These are phyloP conservation scores for Begonia loranthoides DNA, from an alignment of 306 rosid genomes.

Conservation along the genomic window DNA sequence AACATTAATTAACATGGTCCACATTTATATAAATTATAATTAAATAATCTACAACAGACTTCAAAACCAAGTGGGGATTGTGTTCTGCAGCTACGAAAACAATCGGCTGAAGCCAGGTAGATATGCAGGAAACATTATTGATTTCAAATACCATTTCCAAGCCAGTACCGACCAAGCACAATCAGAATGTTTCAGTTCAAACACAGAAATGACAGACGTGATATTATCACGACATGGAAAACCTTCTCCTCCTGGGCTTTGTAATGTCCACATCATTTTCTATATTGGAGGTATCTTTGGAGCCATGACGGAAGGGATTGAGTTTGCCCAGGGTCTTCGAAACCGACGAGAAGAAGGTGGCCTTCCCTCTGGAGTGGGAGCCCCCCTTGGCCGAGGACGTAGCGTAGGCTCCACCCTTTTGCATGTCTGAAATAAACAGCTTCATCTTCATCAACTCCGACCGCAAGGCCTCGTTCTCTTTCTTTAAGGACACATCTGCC, in stretches of 20 bases:
- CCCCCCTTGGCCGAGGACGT: constrained; percentile 1
- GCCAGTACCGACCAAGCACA: too few relatives aligned
- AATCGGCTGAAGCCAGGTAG: too few relatives aligned
- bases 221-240: constrained; percentile 38
- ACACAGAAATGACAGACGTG: too few relatives aligned
- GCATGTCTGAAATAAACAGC: constrained; percentile 45
- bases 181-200: too few relatives aligned
- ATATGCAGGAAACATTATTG: too few relatives aligned
- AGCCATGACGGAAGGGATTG: constrained; percentile 69
- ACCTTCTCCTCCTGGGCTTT: constrained; percentile 79
- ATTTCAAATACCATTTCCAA: too few relatives aligned
- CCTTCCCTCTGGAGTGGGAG: constrained; percentile 11
- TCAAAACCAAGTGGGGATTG: too few relatives aligned
- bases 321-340: constrained; percentile 60
- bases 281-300: constrained; percentile 55
- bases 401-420: constrained; percentile 13
- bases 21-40: too few relatives aligned
- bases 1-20: too few relatives aligned
- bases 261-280: constrained; percentile 43
- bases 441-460: constrained; percentile 69
- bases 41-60: too few relatives aligned
- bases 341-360: constrained; percentile 54
- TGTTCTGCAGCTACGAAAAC: too few relatives aligned
- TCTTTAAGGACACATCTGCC: constrained; percentile 49
- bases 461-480: constrained; percentile 65